phyloP scores from a whole-genome alignment of 2,329 filamentous ascomycete species.

The Ramularia collo-cygni region DNA sequence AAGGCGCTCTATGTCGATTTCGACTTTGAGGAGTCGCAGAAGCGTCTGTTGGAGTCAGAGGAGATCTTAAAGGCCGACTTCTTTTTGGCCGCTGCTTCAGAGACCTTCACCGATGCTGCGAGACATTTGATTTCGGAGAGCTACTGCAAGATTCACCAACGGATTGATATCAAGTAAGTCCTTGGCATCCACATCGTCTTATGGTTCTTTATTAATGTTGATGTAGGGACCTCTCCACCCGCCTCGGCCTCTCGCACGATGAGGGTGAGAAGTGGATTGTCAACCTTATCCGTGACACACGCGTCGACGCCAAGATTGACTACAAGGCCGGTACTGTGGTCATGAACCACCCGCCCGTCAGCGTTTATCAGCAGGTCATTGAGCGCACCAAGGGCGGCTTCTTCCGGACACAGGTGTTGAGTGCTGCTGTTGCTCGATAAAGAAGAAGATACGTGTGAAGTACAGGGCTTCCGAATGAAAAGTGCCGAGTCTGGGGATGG shows the following conservation, averaged over 20 bases:
- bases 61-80: constrained; percentile 89
- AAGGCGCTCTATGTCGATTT: constrained; percentile 94
- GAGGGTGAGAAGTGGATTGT: constrained; percentile 99
- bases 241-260: constrained; percentile 83
- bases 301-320: constrained; percentile 98
- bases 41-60: constrained; percentile 78
- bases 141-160: constrained; percentile 99
- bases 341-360: constrained; percentile 99
- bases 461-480: too few species aligned
- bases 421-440: constrained; percentile 46
- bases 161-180: constrained; percentile 85
- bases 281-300: constrained; percentile 95
- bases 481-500: too few species aligned
- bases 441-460: too few species aligned
- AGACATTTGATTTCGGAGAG: constrained; percentile 95
- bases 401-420: constrained; percentile 95
- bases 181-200: too few species aligned
- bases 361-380: constrained; percentile 98
- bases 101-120: constrained; percentile 87
- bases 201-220: background rate
- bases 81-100: constrained; percentile 79
- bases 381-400: constrained; percentile 98
- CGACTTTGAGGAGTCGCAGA: constrained; percentile 93
- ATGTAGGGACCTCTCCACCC: constrained; percentile 71
- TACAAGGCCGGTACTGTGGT: constrained; percentile 97